phyloP scores from a whole-genome alignment of 164 flowering plant species.

The Chimonanthus salicifolius region DNA sequence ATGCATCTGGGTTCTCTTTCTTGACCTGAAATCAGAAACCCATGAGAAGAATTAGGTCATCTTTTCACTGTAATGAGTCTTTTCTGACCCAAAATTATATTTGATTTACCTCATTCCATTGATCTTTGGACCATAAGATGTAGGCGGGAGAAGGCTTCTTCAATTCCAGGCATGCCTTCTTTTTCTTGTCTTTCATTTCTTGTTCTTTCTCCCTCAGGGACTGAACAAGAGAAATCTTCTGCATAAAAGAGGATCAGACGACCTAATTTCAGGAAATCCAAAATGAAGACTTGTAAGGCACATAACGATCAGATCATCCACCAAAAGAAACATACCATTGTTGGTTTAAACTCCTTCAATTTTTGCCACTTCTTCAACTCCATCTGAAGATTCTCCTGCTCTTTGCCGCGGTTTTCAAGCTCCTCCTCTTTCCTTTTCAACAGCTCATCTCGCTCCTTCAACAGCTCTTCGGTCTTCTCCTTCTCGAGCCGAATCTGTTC shows the following conservation, averaged over 20 bases:
- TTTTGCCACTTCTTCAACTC: slow-evolving; percentile 92
- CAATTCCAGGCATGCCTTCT: slow-evolving; percentile 42
- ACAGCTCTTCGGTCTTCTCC: slow-evolving; percentile 65
- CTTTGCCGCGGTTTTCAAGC: slow-evolving; percentile 37
- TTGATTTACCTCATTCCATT: slow-evolving; percentile 69
- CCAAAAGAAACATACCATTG: slow-evolving; percentile 40
- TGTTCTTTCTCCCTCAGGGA: slow-evolving; percentile 46
- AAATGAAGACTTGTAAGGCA: background rate
- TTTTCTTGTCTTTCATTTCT: slow-evolving; percentile 48
- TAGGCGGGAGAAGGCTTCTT: slow-evolving; percentile 82
- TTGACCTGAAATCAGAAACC: slow-evolving; percentile 39
- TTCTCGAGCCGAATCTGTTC: slow-evolving; percentile 66
- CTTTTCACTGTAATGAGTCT: background rate
- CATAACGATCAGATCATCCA: background rate
- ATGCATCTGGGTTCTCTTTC: slow-evolving; percentile 73
- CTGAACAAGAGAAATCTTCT: slow-evolving; percentile 52
- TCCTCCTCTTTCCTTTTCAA: slow-evolving; percentile 64
- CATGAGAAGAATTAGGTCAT: background rate
- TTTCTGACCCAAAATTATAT: background rate
- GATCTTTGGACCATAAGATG: slow-evolving; percentile 78
- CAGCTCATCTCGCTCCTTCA: slow-evolving; percentile 59
- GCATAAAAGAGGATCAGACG: slow-evolving; percentile 4
- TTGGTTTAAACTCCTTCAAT: slow-evolving; percentile 85
- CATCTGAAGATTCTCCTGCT: slow-evolving; percentile 69
- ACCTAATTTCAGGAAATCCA: background rate